These are phyloP conservation scores for Kuraishia floccosa DNA, from an alignment of 805 yeast species.

Conservation along the genomic window DNA sequence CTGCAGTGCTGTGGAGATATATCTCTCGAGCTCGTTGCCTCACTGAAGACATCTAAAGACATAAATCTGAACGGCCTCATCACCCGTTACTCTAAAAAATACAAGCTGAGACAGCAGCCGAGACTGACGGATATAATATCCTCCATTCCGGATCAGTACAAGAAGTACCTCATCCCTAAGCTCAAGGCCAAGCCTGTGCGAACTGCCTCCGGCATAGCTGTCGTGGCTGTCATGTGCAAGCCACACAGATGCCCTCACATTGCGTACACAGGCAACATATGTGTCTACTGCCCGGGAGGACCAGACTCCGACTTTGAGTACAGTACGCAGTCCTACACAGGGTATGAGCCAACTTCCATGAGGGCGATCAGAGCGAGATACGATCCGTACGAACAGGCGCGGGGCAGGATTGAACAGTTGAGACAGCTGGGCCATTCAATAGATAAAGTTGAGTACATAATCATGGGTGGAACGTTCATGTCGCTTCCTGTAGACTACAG, in stretches of 20 bases:
- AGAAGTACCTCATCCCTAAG: conserved; percentile 83
- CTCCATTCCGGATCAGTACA: conserved; percentile 93
- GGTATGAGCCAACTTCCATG: conserved; percentile 98
- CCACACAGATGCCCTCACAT: conserved; percentile 99
- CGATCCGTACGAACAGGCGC: conserved; percentile 96
- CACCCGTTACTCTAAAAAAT: conserved; percentile 76
- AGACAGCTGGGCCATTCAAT: conserved; percentile 93
- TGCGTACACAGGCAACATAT: conserved; percentile 96
- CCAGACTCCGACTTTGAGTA: conserved; percentile 98
- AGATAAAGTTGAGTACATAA: conserved; percentile 93
- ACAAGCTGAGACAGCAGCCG: conserved; percentile 87
- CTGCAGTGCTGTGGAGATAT: conserved; percentile 89
- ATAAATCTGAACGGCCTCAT: conserved; percentile 87
- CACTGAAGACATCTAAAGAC: conserved; percentile 63
- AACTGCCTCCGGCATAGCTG: conserved; percentile 98
- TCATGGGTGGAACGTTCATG: conserved; percentile 99
- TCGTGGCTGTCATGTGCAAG: conserved; percentile 98
- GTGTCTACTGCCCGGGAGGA: conserved; percentile 99
- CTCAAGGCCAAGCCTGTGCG: conserved; percentile 97
- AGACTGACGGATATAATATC: conserved; percentile 89
- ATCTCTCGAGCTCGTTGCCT: conserved; percentile 72
- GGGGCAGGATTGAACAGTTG: conserved; percentile 94
- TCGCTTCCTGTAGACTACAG: conserved; percentile 83
- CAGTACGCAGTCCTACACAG: conserved; percentile 96
- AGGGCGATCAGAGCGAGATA: conserved; percentile 97